Percentiles rank a stretch among this genome's conserved stretches.
These are phyloP conservation scores for Sedum album DNA, from an alignment of 164 flowering plant genomes.

Conservation along the genomic window DNA sequence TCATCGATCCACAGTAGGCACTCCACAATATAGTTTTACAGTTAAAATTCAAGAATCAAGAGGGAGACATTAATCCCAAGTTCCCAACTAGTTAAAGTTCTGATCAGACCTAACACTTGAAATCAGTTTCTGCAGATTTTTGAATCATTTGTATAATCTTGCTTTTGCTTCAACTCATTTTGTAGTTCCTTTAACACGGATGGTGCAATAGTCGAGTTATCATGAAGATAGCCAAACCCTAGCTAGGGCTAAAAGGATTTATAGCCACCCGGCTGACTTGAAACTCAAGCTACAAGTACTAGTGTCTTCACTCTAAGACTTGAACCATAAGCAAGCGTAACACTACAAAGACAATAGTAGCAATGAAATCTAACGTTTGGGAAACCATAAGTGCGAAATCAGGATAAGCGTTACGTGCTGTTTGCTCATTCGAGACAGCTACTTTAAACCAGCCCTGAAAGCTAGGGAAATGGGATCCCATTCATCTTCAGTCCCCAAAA, in stretches of 20 bases:
- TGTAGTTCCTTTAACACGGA: not conserved
- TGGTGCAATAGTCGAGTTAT: not conserved
- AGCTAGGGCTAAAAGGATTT: not conserved
- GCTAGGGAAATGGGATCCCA: constrained; percentile 1
- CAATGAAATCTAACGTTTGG: not conserved
- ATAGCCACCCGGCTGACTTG: not conserved
- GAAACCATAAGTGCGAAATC: not conserved
- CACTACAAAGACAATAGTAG: not conserved
- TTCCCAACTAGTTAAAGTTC: too few relatives aligned
- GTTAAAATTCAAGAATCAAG: too few relatives aligned
- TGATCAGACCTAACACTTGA: too few relatives aligned
- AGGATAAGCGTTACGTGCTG: not conserved
- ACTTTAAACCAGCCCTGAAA: constrained; percentile 2
- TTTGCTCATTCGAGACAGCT: constrained; percentile 1
- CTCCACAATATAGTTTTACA: too few relatives aligned
- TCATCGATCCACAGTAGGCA: too few relatives aligned
- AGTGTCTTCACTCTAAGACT: not conserved
- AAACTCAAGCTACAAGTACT: not conserved
- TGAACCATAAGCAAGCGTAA: not conserved
- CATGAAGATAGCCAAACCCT: constrained; percentile 4
- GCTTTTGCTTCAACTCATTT: not conserved
- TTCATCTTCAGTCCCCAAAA: not conserved
- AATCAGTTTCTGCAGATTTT: too few relatives aligned
- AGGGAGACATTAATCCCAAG: too few relatives aligned
- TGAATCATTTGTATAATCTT: not conserved